These are phyloP conservation scores for Pleurotus tuber-regium DNA, from an alignment of 768 basidiomycete species.

Conservation along the genomic window DNA sequence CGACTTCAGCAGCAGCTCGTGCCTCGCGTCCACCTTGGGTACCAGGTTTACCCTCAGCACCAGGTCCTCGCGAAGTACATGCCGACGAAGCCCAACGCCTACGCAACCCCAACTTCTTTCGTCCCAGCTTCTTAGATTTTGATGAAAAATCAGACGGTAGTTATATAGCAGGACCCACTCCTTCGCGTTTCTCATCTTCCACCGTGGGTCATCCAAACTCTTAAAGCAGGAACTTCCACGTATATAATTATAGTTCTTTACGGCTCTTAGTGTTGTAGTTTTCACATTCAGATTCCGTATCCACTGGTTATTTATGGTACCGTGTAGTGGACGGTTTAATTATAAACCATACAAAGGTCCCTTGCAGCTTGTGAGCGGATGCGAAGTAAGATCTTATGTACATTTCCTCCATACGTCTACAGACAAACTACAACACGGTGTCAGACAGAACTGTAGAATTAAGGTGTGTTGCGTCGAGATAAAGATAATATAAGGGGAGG, in stretches of 20 bases:
- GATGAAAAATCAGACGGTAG: not conserved
- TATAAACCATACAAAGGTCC: too few relatives aligned
- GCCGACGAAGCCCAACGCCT: not conserved
- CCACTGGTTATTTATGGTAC: too few relatives aligned
- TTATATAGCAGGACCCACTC: not conserved
- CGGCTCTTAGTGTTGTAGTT: too few relatives aligned
- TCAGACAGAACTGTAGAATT: not conserved
- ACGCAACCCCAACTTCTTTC: not conserved
- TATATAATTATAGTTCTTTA: too few relatives aligned
- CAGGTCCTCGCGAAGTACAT: not conserved
- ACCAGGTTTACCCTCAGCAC: not conserved
- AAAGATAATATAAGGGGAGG: slow-evolving; percentile 2
- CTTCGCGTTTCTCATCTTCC: slow-evolving; percentile 2
- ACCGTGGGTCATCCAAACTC: not conserved
- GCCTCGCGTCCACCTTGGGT: not conserved
- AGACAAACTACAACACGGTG: slow-evolving; percentile 9
- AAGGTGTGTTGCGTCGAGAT: not conserved
- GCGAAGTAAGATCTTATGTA: slow-evolving; percentile 1
- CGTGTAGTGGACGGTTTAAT: too few relatives aligned
- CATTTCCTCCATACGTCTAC: slow-evolving; percentile 8
- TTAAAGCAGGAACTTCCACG: too few relatives aligned
- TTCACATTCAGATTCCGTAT: too few relatives aligned
- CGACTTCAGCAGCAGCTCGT: not conserved
- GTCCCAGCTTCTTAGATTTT: slow-evolving; percentile 6
- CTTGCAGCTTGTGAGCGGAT: too few relatives aligned